These are phyloP conservation scores for Leccinum rimulosum DNA, from an alignment of 768 basidiomycete genomes.

Conservation along the genomic window DNA sequence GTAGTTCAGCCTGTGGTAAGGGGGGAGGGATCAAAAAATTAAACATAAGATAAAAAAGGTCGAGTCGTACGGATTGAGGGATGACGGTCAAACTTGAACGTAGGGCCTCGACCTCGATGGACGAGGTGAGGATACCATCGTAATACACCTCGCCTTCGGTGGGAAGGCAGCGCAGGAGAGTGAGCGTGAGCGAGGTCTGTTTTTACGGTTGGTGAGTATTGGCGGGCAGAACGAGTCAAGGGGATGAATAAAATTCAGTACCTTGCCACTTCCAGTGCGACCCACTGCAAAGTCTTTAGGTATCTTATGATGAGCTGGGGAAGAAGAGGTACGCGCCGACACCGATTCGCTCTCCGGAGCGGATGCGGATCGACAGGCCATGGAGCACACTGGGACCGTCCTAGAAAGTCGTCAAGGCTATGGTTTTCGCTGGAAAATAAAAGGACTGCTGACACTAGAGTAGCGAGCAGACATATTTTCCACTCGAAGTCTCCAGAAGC, in stretches of 20 bases:
- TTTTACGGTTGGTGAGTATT: not conserved
- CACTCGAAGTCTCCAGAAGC: slow-evolving; percentile 52
- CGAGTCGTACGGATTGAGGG: slow-evolving; percentile 32
- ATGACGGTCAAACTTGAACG: slow-evolving; percentile 61
- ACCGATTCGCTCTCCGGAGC: slow-evolving; percentile 8
- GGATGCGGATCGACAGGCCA: slow-evolving; percentile 2
- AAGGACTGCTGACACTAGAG: slow-evolving; percentile 25
- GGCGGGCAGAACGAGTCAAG: not conserved
- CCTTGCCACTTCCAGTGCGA: slow-evolving; percentile 11
- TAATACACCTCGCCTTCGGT: slow-evolving; percentile 51
- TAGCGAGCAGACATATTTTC: slow-evolving; percentile 57
- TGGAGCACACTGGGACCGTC: slow-evolving; percentile 4
- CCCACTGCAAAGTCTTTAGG: slow-evolving; percentile 1
- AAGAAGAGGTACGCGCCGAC: slow-evolving; percentile 1
- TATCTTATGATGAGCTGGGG: not conserved
- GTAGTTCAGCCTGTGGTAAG: slow-evolving; percentile 32
- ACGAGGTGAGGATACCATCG: slow-evolving; percentile 48
- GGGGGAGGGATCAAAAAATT: not conserved
- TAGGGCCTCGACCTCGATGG: slow-evolving; percentile 53
- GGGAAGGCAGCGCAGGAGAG: slow-evolving; percentile 48
- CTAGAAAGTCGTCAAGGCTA: not conserved
- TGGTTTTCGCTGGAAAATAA: too few relatives aligned
- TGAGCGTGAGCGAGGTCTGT: slow-evolving; percentile 49
- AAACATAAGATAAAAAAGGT: not conserved
- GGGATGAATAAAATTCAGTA: not conserved